These are phyloP conservation scores for Populus ilicifolia DNA, from an alignment of 345 rosid genomes.

Conservation along the genomic window DNA sequence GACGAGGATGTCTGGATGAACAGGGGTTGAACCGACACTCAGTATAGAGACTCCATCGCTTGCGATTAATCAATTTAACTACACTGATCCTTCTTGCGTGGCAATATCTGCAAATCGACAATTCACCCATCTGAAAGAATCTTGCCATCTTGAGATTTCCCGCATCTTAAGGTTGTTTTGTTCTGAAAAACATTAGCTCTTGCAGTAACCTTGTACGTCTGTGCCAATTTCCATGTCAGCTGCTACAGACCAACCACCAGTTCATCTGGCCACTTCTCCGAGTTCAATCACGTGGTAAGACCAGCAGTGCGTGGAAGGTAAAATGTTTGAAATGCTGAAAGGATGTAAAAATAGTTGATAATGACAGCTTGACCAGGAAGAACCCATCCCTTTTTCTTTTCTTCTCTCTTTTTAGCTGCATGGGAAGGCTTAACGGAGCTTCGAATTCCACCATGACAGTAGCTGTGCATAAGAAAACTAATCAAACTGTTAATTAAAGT, in stretches of 20 bases:
- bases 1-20: not conserved
- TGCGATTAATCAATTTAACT: not conserved
- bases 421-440: no score
- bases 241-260: not conserved
- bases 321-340: no score
- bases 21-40: not conserved
- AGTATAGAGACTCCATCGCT: not conserved
- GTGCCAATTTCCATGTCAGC: not conserved
- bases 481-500: no score
- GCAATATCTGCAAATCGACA: not conserved
- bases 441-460: no score
- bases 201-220: not conserved
- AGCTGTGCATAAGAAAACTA: no score
- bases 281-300: not conserved
- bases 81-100: conserved; percentile 13
- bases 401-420: no score
- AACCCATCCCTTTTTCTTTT: not conserved
- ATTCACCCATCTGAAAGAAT: not conserved
- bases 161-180: not conserved
- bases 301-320: not conserved
- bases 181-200: not conserved
- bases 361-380: not conserved
- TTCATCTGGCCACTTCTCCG: not conserved
- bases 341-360: no score
- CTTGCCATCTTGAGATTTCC: not conserved